A percentile compares a stretch with the other conserved stretches of the same genome.
phyloP scores from a whole-genome alignment of 805 yeast species.

The Spathaspora sp. region DNA sequence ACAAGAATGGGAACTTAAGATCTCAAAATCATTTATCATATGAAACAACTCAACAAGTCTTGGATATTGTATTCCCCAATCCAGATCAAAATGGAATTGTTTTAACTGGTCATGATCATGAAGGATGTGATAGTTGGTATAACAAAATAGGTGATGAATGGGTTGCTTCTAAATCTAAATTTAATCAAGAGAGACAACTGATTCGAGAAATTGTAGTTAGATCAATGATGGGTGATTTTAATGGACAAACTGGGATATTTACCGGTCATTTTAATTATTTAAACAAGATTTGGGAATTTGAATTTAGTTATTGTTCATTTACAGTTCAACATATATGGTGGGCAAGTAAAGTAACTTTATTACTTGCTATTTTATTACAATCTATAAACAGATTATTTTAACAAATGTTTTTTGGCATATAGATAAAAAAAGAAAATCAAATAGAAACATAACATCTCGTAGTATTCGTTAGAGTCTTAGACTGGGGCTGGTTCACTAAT shows the following conservation, averaged over 20 bases:
- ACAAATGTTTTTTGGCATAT: constrained; percentile 1
- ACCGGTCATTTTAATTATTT: constrained; percentile 61
- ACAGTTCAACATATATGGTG: constrained; percentile 93
- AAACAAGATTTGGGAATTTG: constrained; percentile 56
- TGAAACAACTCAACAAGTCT: constrained; percentile 62
- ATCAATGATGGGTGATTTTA: constrained; percentile 95
- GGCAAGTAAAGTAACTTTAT: constrained; percentile 59
- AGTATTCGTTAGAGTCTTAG: neutral
- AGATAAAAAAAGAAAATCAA: neutral
- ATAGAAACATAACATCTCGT: neutral
- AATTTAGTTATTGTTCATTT: constrained; percentile 75
- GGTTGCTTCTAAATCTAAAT: constrained; percentile 50
- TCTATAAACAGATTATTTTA: constrained; percentile 13
- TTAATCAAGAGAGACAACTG: constrained; percentile 20
- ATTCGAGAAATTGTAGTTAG: constrained; percentile 80
- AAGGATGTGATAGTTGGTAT: constrained; percentile 79
- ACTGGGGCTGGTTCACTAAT: neutral
- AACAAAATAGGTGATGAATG: constrained; percentile 45
- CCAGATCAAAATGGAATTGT: constrained; percentile 68
- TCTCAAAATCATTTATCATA: constrained; percentile 82
- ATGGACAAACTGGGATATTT: constrained; percentile 83
- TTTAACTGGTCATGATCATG: constrained; percentile 94
- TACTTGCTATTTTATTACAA: constrained; percentile 29
- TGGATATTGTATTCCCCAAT: constrained; percentile 68
- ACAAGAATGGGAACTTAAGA: constrained; percentile 65